A percentile compares a stretch with the other conserved stretches of the same genome.
Evolutionary conservation across 257 asterid genomes (phyloP).

Genomic region (Solanum bulbocastanum): DNA sequence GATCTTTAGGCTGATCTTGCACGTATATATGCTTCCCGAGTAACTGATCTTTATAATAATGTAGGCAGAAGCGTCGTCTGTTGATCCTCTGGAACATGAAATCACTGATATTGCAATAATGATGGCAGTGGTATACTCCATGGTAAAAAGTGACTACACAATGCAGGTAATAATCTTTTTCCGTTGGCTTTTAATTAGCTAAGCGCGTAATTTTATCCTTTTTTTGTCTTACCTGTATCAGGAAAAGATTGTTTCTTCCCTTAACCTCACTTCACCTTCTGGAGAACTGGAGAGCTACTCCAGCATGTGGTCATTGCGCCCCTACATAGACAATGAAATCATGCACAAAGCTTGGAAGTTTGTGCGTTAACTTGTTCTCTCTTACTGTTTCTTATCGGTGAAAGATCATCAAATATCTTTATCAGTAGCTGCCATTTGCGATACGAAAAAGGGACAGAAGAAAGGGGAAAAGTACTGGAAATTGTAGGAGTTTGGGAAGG

Average conservation of each 20-base stretch:
- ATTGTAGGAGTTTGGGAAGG: neutral
- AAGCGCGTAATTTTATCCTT: neutral
- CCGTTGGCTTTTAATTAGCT: neutral
- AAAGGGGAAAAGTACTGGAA: neutral
- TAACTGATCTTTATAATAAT: neutral
- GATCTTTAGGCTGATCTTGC: neutral
- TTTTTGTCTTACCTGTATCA: constrained; percentile 1
- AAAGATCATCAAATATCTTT: neutral
- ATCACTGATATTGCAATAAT: constrained; percentile 38
- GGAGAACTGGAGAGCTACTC: constrained; percentile 73
- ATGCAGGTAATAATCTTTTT: constrained; percentile 60
- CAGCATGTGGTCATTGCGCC: constrained; percentile 84
- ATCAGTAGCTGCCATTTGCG: neutral
- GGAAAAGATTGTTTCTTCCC: constrained; percentile 57
- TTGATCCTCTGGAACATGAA: constrained; percentile 27
- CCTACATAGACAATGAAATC: constrained; percentile 62
- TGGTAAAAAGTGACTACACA: constrained; percentile 63
- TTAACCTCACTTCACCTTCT: constrained; percentile 43
- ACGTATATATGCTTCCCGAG: neutral
- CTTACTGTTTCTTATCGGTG: neutral
- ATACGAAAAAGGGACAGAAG: neutral
- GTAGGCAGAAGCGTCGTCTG: constrained; percentile 21
- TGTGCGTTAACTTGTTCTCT: constrained; percentile 5
- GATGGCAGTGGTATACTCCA: constrained; percentile 56
- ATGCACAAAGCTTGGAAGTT: constrained; percentile 59